Percentiles rank a stretch among this genome's conserved stretches.
These are phyloP conservation scores for Nannochloris sp. DNA, from an alignment of 139 green algal genomes.

Conservation along the genomic window DNA sequence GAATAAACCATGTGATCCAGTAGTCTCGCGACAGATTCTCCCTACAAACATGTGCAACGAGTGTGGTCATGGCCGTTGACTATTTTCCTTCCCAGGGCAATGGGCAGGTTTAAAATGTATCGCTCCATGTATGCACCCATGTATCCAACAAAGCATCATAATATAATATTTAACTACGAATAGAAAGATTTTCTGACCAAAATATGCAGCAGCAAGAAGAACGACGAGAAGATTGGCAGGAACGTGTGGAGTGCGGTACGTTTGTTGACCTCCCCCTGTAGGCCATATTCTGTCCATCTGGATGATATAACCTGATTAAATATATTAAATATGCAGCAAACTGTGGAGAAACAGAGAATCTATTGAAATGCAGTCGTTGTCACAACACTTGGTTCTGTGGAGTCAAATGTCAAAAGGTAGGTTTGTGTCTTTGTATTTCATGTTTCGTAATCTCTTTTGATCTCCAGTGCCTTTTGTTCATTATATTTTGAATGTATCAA, in stretches of 20 bases:
- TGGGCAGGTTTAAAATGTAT: too few relatives aligned
- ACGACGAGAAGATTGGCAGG: slow-evolving; percentile 6
- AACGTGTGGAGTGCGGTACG: slow-evolving; percentile 24
- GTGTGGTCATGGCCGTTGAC: too few relatives aligned
- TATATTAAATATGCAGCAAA: slow-evolving; percentile 47
- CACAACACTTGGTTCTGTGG: slow-evolving; percentile 75
- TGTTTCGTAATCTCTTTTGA: background rate
- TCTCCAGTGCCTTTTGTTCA: background rate
- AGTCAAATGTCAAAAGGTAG: slow-evolving; percentile 71
- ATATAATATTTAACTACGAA: too few relatives aligned
- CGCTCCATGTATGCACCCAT: too few relatives aligned
- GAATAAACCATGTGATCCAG: too few relatives aligned
- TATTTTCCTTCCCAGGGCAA: too few relatives aligned
- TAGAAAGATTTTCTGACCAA: too few relatives aligned
- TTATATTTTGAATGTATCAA: slow-evolving; percentile 11
- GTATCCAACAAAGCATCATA: too few relatives aligned
- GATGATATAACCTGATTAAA: background rate
- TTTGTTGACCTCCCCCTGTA: background rate
- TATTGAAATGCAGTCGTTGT: slow-evolving; percentile 75
- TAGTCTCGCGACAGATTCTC: too few relatives aligned
- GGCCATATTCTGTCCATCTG: background rate
- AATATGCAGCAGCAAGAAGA: too few relatives aligned
- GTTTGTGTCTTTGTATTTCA: slow-evolving; percentile 17
- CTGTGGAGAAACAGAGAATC: slow-evolving; percentile 46
- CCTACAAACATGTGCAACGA: too few relatives aligned